Base-by-base conservation (phyloP, 106 monocot species). In the Dendrobium nobile region DNA sequence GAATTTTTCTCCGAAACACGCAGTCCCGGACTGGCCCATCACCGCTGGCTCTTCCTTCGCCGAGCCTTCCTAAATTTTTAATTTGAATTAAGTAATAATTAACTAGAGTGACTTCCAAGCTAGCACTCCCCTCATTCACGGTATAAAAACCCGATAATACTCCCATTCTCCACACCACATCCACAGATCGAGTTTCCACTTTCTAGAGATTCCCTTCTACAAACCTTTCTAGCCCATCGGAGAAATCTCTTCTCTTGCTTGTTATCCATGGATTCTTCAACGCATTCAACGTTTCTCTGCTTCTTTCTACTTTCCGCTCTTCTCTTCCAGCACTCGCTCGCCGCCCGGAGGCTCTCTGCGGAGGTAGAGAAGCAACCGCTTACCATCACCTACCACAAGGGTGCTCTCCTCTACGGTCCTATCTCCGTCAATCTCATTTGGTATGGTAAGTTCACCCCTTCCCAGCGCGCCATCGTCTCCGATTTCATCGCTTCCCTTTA, bases 401-500 rank as follows among this genome's bases (percentile, higher is more conserved):
- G 93, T 75, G 78, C 77, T 11, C 89, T 93, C 43, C 89, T 93
- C 75, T 87, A 80, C 44, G 93, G 93, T 0, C 82, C 86, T 67
- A 73, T 75, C 85, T 81, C 89, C 78, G 20, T 93, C 47, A 82
- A 89, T 85, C 82, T 91, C 77, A 55, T 91, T 80, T 93, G 84
- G 85, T 94, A 94, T 79, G 94, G 94, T 77, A 77, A 54, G 31
- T 91, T 91, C 88, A 54, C 89, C 65, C 24, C 88, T 33, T 54
- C 86, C 31, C 94, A 94, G 56, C 84, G 86, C 64, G 72, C 91
- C 77, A 73, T 88, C 67, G 43, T 91, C 78, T 43, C 86, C 58
- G 93, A 93, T 64, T 91, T 93, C 87, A 4, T 93, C 81, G 77
- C 47, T 22, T 93, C 91, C 78, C 80, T 91, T 45, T 70, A 82